A percentile compares a stretch with the other conserved stretches of the same genome.
Evolutionary conservation across 2,329 filamentous ascomycete genomes (phyloP).

Genomic region (Sarocladium brachiariae): DNA sequence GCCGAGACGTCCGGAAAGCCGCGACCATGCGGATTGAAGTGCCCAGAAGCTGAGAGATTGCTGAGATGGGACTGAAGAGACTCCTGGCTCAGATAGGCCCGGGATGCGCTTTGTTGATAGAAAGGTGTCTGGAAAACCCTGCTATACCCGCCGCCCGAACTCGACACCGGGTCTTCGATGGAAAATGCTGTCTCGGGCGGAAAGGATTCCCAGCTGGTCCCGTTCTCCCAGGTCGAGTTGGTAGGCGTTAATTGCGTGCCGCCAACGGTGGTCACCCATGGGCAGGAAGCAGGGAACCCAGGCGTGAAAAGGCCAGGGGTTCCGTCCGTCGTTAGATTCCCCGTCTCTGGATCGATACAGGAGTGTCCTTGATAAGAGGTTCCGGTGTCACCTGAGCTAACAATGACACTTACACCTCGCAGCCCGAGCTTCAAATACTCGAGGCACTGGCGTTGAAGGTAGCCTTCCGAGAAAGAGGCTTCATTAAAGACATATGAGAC

Average conservation of each 20-base stretch:
- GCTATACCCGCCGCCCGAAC: neutral
- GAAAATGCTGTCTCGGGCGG: neutral
- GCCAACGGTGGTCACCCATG: neutral
- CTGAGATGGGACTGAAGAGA: neutral
- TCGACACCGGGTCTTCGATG: neutral
- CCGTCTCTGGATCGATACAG: neutral
- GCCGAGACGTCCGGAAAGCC: neutral
- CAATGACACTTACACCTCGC: neutral
- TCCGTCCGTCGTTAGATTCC: neutral
- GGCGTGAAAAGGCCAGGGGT: neutral
- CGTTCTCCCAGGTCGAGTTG: too few species aligned
- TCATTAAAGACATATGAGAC: neutral
- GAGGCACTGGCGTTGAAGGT: neutral
- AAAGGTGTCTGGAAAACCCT: neutral
- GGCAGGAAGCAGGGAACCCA: neutral
- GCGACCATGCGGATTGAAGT: neutral
- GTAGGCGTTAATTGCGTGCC: too few species aligned
- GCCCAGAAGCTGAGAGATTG: neutral
- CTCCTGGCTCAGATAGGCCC: neutral
- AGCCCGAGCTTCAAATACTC: neutral
- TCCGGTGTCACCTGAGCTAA: neutral
- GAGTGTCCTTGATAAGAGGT: too few species aligned
- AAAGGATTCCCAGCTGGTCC: neutral
- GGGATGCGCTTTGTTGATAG: neutral
- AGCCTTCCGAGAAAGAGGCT: neutral